Evolutionary conservation across 495 filamentous ascomycete genomes (phyloP), one percentile per base, ranked within the genome.

Genomic region (Daldinia caldariorum): DNA sequence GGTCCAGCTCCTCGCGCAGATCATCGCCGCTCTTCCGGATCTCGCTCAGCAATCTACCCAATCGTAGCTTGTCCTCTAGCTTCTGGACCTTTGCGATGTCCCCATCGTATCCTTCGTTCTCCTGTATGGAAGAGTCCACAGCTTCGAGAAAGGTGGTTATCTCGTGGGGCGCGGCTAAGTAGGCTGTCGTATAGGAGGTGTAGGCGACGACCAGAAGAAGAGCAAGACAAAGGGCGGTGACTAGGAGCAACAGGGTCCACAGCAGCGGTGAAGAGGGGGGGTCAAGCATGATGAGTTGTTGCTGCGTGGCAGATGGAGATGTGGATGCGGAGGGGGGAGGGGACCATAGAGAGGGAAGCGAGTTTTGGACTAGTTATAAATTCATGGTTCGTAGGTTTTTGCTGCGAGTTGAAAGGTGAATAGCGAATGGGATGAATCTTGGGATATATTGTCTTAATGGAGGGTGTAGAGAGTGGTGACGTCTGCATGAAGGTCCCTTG

Each of bases 21-120:
- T 79, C 85, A 76, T 78, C 88, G 69, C 87, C 75, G 60, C 83
- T 75, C 81, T 86, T 79, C 79, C 90, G 75, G 73, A 91, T 82
- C 77, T 87, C 71, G 77, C 83, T 78, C 56, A 87, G 73, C 35
- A 86, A 70, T 54, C 83, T 62, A 64, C 73, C 67, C 75, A 90
- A 78, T 70, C 86, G 74, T 31, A 86, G 34, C 71, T 86, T 82
- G 67, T 87, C 80, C 72, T 85, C 78, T 69, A 89, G 75, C 43
- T 80, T 76, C 78, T 74, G 76, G 7, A 86, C 78, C 67, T 82
- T 83, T 55, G 74, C 76, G 69, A 82, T 80, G 76, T 82, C 86
- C 74, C 77, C 82, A 79, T 81, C 84, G 76, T 84, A 89, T 74
- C 71, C 83, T 77, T 82, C 86, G 76, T 82, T 84, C 65, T 85